These are phyloP conservation scores for Saprolegnia parasitica DNA, from an alignment of 352 stramenopile genomes.

Conservation along the genomic window DNA sequence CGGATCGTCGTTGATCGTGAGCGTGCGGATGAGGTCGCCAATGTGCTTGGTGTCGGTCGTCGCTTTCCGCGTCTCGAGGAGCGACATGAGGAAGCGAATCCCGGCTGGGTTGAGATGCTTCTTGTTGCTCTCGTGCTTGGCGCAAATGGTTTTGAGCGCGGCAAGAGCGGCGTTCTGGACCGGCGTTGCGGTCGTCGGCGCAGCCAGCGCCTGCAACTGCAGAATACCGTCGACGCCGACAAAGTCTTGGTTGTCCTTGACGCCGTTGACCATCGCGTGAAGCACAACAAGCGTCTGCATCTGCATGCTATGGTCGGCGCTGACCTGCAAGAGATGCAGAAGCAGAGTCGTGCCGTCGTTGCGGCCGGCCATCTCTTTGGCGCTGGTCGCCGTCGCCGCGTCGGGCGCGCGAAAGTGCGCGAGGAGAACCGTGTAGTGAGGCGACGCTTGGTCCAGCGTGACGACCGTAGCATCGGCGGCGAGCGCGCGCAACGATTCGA, in stretches of 20 bases:
- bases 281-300: conserved; percentile 32
- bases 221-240: conserved; percentile 43
- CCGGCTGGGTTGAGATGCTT: conserved; percentile 44
- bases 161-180: conserved; percentile 31
- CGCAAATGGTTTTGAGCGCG: conserved; percentile 41
- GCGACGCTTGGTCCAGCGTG: neutral
- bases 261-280: conserved; percentile 40
- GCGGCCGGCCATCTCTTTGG: conserved; percentile 54
- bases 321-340: conserved; percentile 36
- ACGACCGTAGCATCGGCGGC: neutral
- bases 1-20: conserved; percentile 66
- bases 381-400: conserved; percentile 25
- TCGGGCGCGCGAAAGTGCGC: conserved; percentile 4
- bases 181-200: conserved; percentile 24
- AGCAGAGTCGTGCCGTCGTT: conserved; percentile 53
- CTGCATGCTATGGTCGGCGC: conserved; percentile 11
- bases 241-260: conserved; percentile 61
- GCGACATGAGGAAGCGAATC: conserved; percentile 30
- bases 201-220: conserved; percentile 33
- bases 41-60: conserved; percentile 39
- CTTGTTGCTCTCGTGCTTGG: conserved; percentile 71
- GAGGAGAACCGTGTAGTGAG: neutral
- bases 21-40: conserved; percentile 46
- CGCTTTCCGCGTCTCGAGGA: conserved; percentile 25
- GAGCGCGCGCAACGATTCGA: conserved; percentile 4